Conservation (phyloP, 148 eudicot genomes). For the Gaultheria prostrata region DNA sequence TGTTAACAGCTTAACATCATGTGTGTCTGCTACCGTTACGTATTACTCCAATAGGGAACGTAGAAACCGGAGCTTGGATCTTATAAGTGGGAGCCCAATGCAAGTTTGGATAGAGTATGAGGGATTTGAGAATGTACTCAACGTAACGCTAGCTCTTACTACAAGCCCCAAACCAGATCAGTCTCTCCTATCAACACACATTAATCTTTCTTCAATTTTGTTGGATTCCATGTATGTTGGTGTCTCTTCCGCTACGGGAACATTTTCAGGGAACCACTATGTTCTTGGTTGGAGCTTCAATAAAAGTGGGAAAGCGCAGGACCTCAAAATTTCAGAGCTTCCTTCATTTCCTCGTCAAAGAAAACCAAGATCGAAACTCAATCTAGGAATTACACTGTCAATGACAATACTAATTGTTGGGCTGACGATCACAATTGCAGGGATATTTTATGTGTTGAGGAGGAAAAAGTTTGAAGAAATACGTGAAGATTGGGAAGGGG, state of each 20-base stretch:
- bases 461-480: background rate
- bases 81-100: constrained; percentile 32
- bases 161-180: constrained; percentile 19
- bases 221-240: constrained; percentile 39
- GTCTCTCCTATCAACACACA: constrained; percentile 18
- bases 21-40: constrained; percentile 28
- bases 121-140: constrained; percentile 20
- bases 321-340: constrained; percentile 33
- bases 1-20: constrained; percentile 33
- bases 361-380: background rate
- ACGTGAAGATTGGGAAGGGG: constrained; percentile 8
- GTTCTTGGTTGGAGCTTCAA: constrained; percentile 33
- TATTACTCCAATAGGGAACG: constrained; percentile 28
- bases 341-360: constrained; percentile 36
- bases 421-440: background rate
- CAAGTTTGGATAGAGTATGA: constrained; percentile 47
- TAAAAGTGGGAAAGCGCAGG: constrained; percentile 22
- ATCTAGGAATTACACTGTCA: background rate
- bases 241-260: constrained; percentile 20
- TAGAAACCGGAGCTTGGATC: constrained; percentile 12
- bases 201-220: constrained; percentile 25
- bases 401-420: background rate
- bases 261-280: constrained; percentile 12
- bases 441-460: background rate
- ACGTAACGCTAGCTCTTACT: constrained; percentile 37